Evolutionary conservation across 2,329 filamentous ascomycete genomes (phyloP).

Genomic region (Aspergillus fructus): DNA sequence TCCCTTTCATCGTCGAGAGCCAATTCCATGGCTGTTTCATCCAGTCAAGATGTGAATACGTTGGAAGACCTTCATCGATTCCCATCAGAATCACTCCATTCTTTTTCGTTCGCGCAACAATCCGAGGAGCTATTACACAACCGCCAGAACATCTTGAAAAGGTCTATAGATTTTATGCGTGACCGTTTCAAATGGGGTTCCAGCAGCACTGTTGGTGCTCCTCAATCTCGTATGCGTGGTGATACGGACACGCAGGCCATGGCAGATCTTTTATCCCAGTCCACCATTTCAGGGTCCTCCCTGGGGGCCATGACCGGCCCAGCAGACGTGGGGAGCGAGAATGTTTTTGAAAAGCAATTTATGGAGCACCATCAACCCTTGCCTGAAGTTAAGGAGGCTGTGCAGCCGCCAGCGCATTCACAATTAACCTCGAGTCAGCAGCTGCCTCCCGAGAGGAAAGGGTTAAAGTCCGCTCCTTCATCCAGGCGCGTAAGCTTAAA

Average conservation of each 20-base stretch:
- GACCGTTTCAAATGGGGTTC: constrained; percentile 82
- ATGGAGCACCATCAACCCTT: constrained; percentile 39
- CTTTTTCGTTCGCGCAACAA: constrained; percentile 96
- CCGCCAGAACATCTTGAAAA: constrained; percentile 87
- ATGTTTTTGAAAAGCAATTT: constrained; percentile 85
- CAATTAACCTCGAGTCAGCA: constrained; percentile 30
- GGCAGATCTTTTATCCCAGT: constrained; percentile 81
- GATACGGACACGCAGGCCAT: constrained; percentile 87
- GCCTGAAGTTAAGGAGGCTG: constrained; percentile 19
- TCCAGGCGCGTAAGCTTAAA: constrained; percentile 70
- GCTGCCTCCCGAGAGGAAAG: constrained; percentile 30
- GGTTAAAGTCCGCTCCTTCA: constrained; percentile 46
- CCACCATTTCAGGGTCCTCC: constrained; percentile 67
- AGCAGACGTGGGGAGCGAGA: constrained; percentile 68
- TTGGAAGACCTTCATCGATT: constrained; percentile 88
- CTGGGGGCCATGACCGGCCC: constrained; percentile 77
- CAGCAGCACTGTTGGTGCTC: constrained; percentile 72
- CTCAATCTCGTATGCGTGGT: constrained; percentile 77
- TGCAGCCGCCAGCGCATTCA: constrained; percentile 24
- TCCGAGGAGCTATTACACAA: constrained; percentile 89
- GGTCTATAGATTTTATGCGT: constrained; percentile 95
- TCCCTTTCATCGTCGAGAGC: constrained; percentile 59
- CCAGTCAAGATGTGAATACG: constrained; percentile 68
- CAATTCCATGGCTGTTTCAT: constrained; percentile 54
- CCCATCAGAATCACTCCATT: constrained; percentile 92